Base-by-base conservation (phyloP, 2,329 filamentous ascomycete species). In the Bipolaris zeicola region DNA sequence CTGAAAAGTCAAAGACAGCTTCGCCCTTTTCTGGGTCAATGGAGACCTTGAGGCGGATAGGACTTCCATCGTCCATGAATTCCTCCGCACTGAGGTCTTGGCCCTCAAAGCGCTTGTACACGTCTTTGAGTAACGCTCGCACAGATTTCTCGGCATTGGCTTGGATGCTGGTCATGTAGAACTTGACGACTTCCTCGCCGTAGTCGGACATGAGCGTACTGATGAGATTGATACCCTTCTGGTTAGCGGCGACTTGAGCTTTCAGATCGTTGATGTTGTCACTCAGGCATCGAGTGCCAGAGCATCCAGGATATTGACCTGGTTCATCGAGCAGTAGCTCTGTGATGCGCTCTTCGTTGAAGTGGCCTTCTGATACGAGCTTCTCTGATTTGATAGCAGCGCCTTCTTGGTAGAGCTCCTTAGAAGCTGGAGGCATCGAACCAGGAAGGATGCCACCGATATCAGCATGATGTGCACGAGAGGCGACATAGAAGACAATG, bases 201-300 rank as follows among this genome's bases (percentile, higher is more conserved):
- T 93, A 95, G 67, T 95, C 91, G 16, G 85, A 83, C 63, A 96
- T 92, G 1, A 95, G 79, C 0, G 84, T 82, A 47, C 84, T 84
- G 63, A 96, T 95, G 20, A 94, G 80, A 34, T 86, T 87, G 68
- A 94, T 94, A 7, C 92, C 92, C 65, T 92, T 92, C 66, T 92
- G 89, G 68, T 96, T 96, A 11, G 91, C 91, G 0, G 92, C 91
- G 11, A 95, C 88, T 71, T 96, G 91, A 0, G 92, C 92, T 74
- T 93, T 92, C 38, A 96, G 81, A 71, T 96, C 92, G 50, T 91
- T 93, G 62, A 96, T 81, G 70, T 96, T 96, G 74, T 96, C 92
- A 8, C 85, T 87, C 1, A 96, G 80, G 70, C 90, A 92, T 41
- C 91, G 81, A 0, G 91, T 93, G 2, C 91, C 91, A 51, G 85